A percentile compares a stretch with the other conserved stretches of the same genome.
Conservation (phyloP, 2,329 filamentous ascomycete species). For the Orbilia ellipsospora region DNA sequence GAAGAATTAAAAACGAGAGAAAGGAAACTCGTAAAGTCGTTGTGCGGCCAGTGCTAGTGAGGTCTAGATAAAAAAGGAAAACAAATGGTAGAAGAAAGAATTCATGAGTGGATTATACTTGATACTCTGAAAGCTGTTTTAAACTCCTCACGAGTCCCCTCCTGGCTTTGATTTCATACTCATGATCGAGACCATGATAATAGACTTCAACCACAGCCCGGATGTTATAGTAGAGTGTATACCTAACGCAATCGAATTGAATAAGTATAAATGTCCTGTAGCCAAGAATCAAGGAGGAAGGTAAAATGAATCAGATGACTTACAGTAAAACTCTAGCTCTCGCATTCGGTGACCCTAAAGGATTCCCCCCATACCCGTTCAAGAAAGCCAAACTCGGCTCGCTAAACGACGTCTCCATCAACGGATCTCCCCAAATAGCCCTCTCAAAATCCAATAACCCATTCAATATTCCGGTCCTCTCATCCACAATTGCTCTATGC, state of each 20-base stretch:
- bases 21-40: slow-evolving; percentile 1
- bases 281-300: not conserved
- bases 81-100: no score
- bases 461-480: slow-evolving; percentile 51
- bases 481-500: slow-evolving; percentile 55
- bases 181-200: slow-evolving; percentile 44
- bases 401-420: slow-evolving; percentile 55
- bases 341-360: slow-evolving; percentile 23
- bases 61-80: no score
- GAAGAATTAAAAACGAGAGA: slow-evolving; percentile 6
- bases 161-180: slow-evolving; percentile 39
- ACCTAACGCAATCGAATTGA: slow-evolving; percentile 9
- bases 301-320: slow-evolving; percentile 7
- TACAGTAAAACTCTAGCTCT: slow-evolving; percentile 42
- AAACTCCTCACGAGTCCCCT: slow-evolving; percentile 48
- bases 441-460: slow-evolving; percentile 58
- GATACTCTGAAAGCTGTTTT: slow-evolving; percentile 47
- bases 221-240: slow-evolving; percentile 47
- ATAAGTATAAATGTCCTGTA: no score
- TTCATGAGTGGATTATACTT: slow-evolving; percentile 2
- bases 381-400: slow-evolving; percentile 54
- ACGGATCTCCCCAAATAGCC: slow-evolving; percentile 58
- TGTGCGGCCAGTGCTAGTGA: not conserved
- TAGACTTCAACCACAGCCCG: slow-evolving; percentile 49
- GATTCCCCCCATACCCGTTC: slow-evolving; percentile 57